These are phyloP conservation scores for Hebeloma cylindrosporum DNA, from an alignment of 768 basidiomycete species.

Conservation along the genomic window DNA sequence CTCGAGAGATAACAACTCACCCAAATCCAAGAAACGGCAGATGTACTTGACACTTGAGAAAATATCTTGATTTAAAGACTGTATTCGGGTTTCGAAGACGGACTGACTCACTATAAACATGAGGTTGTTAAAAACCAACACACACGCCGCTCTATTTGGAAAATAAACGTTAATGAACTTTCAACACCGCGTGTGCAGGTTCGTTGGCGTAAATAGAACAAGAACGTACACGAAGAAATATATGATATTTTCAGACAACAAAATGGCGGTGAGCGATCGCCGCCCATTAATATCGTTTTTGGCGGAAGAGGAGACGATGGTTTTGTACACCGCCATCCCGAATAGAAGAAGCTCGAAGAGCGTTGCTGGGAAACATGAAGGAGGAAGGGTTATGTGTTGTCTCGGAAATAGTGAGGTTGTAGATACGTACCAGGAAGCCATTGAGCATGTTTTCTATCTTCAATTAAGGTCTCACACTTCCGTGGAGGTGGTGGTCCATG, in stretches of 20 bases:
- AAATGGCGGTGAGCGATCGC: constrained; percentile 31
- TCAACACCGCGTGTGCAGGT: too few species aligned
- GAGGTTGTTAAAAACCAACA: constrained; percentile 46
- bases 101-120: constrained; percentile 39
- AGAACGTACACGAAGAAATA: constrained; percentile 43
- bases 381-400: too few species aligned
- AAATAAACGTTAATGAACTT: not conserved
- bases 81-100: not conserved
- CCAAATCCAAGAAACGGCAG: constrained; percentile 53
- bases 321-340: constrained; percentile 38
- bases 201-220: too few species aligned
- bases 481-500: too few species aligned
- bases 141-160: constrained; percentile 37
- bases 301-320: constrained; percentile 24
- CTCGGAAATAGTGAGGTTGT: not conserved
- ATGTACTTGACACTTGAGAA: constrained; percentile 38
- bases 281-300: constrained; percentile 24
- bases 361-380: too few species aligned
- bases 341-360: constrained; percentile 44
- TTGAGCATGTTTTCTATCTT: constrained; percentile 42
- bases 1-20: constrained; percentile 14
- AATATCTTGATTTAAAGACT: not conserved
- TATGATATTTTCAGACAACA: constrained; percentile 44
- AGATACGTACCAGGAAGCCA: constrained; percentile 45
- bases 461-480: constrained; percentile 34